Evolutionary conservation across 495 filamentous ascomycete species (phyloP), one percentile per base, ranked within the genome.

Genomic region (Daldinia bambusicola): DNA sequence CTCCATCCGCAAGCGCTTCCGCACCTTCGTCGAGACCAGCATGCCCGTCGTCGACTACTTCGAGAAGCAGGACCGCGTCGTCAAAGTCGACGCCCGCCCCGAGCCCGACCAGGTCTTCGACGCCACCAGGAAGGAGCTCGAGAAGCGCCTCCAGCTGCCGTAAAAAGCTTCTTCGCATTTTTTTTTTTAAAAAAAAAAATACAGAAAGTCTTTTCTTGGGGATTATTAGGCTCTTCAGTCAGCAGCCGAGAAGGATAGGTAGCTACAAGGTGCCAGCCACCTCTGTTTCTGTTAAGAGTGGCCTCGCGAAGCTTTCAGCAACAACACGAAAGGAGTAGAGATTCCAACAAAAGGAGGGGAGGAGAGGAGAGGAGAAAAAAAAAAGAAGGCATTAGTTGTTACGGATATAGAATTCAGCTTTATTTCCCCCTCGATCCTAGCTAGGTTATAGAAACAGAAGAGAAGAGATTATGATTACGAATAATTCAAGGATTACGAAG

Each of bases 41-140:
- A 97, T 98, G 93, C 95, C 95, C 43, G 95, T 98, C 38, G 94
- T 99, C 53, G 86, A 95, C 68, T 87, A 91, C 74, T 98, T 91
- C 80, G 90, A 90, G 81, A 83, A 81, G 66, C 81, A 94, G 80
- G 88, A 85, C 50, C 91, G 90, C 79, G 94, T 98, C 22, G 89
- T 95, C 67, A 89, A 87, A 79, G 85, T 98, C 13, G 80, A 87
- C 65, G 92, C 93, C 26, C 89, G 87, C 32, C 84, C 85, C 22
- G 70, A 78, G 18, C 88, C 91, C 2, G 91, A 94, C 6, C 85
- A 89, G 55, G 94, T 99, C 34, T 97, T 94, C 81, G 78, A 81
- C 67, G 79, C 84, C 48, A 92, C 94, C 16, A 87, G 85, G 83
- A 68, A 48, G 60, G 74, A 73, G 69, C 70, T 85, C 18, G 66